Conservation (phyloP, 2,329 filamentous ascomycete genomes). For the Pseudogymnoascus sp. region DNA sequence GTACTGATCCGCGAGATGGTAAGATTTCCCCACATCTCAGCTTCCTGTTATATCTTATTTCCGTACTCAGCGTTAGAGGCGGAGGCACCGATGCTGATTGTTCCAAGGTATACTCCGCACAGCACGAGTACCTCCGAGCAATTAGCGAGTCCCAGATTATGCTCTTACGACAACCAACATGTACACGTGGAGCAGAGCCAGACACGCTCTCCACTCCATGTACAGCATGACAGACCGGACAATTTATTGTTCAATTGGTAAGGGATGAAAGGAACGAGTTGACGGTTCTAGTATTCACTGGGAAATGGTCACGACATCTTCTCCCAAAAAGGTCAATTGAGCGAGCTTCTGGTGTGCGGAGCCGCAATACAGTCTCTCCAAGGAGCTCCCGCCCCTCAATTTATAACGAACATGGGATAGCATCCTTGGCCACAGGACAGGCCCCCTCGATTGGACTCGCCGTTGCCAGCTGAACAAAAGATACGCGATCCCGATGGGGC, state of each 20-base stretch:
- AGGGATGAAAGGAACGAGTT: neutral
- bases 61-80: slow-evolving; percentile 4
- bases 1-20: slow-evolving; percentile 1
- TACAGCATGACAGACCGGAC: neutral
- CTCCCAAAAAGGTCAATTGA: neutral
- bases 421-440: slow-evolving; percentile 1
- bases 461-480: slow-evolving; percentile 5
- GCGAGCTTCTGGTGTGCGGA: slow-evolving; percentile 3
- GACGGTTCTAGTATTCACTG: neutral
- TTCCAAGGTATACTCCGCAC: neutral
- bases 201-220: neutral
- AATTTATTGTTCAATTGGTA: slow-evolving; percentile 7
- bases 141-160: slow-evolving; percentile 5
- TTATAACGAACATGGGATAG: slow-evolving; percentile 1
- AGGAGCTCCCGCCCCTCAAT: neutral
- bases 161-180: neutral
- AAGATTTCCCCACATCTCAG: slow-evolving; percentile 1
- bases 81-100: slow-evolving; percentile 7
- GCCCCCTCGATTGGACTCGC: neutral
- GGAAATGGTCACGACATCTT: neutral
- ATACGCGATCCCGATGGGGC: slow-evolving; percentile 7
- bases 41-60: neutral
- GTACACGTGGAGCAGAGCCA: neutral
- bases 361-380: neutral
- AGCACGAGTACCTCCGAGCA: slow-evolving; percentile 1